Conservation (phyloP, 176 grass and related monocot species). For the Oryza rufipogon region DNA sequence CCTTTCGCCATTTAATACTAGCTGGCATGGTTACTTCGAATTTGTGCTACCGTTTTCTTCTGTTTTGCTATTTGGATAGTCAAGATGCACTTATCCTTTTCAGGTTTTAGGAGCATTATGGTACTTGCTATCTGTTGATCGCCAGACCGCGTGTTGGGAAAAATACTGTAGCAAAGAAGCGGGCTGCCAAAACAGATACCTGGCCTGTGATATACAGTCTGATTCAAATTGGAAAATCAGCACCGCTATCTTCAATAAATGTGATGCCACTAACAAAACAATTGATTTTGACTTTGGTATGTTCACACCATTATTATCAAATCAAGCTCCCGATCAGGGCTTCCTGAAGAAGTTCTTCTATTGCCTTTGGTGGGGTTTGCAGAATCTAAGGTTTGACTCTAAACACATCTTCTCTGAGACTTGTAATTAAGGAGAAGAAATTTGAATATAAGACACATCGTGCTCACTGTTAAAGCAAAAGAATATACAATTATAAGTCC, state of each 20-base stretch:
- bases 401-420: not conserved
- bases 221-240: conserved; percentile 30
- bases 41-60: not conserved
- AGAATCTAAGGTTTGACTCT: conserved; percentile 90
- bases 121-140: conserved; percentile 83
- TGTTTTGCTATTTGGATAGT: conserved; percentile 16
- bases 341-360: conserved; percentile 91
- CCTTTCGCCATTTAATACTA: conserved; percentile 14
- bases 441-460: not conserved
- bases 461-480: conserved; percentile 7
- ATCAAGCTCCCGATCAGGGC: conserved; percentile 52
- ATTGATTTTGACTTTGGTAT: conserved; percentile 70
- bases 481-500: not conserved
- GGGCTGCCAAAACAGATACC: conserved; percentile 45
- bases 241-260: conserved; percentile 52
- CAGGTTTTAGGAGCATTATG: conserved; percentile 94
- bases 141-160: conserved; percentile 88
- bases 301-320: conserved; percentile 50
- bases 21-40: not conserved
- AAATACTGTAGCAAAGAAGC: conserved; percentile 41
- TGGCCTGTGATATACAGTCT: conserved; percentile 50
- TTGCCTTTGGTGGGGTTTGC: conserved; percentile 99
- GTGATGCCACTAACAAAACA: conserved; percentile 36
- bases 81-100: conserved; percentile 30
- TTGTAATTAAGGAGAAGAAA: conserved; percentile 13